Evolutionary conservation across 2,329 filamentous ascomycete genomes (phyloP), one percentile per base, ranked within the genome.

Genomic region (Malbranchea zuffiana): DNA sequence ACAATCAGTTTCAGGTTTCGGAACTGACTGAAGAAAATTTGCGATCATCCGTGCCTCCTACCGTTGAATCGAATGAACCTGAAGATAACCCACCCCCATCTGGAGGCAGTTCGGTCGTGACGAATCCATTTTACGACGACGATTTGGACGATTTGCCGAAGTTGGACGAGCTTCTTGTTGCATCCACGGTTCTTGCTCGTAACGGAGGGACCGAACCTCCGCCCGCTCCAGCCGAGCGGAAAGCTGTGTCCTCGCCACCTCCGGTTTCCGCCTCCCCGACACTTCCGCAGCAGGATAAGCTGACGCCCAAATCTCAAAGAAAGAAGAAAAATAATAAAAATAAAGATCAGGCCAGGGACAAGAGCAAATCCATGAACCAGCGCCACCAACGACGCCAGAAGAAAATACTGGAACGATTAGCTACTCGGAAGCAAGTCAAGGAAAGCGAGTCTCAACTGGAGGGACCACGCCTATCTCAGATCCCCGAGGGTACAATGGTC

Each of bases 91-190:
- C 19, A 13, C 47, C 46, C 1, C n/a, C 5, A 17, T 43, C 35
- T 21, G n/a, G 32, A 10, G 30, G 37, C 16, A 34, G 42, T 29
- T 49, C 47, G 4, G 39, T 39, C 10, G 49, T 57, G 5, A 49
- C 49, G 2, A 57, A 58, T 40, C 55, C 56, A 5, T 57, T 57
- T 34, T 55, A 51, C 32, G 47, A 56, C 26, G n/a, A n/a, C n/a
- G n/a, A n/a, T n/a, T n/a, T n/a, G n/a, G n/a, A n/a, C n/a, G n/a
- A n/a, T n/a, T n/a, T n/a, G n/a, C n/a, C n/a, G n/a, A n/a, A n/a
- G n/a, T n/a, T n/a, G n/a, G n/a, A n/a, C n/a, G n/a, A n/a, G n/a
- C n/a, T n/a, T n/a, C n/a, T n/a, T n/a, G 19, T 42, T 23, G 17
- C 40, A 6, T 39, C 36, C 25, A 39, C 36, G 1, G 36, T 31